Conservation (phyloP, 345 rosid genomes). For the Jatropha curcas region DNA sequence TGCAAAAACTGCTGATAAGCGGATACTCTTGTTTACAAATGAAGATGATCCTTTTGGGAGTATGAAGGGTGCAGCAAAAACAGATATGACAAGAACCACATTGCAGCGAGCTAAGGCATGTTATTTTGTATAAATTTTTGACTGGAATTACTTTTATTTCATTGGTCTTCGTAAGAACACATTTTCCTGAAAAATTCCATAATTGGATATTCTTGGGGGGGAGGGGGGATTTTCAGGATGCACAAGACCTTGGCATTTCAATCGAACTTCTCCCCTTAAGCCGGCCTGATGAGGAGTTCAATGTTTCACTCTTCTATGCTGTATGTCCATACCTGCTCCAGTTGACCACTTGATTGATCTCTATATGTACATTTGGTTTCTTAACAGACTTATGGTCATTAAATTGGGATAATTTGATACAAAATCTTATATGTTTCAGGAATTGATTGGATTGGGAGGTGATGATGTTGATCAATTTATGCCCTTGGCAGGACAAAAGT, state of each 20-base stretch:
- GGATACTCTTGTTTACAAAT: constrained; percentile 82
- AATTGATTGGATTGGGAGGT: constrained; percentile 70
- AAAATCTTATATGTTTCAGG: constrained; percentile 44
- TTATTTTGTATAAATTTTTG: constrained; percentile 10
- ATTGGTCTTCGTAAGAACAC: not conserved
- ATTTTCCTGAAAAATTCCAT: not conserved
- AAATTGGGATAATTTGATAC: constrained; percentile 6
- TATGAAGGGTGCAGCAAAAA: constrained; percentile 66
- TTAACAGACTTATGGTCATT: not conserved
- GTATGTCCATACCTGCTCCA: constrained; percentile 39
- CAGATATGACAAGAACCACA: constrained; percentile 89
- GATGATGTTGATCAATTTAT: constrained; percentile 59
- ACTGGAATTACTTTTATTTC: constrained; percentile 9
- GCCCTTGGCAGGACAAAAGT: constrained; percentile 72
- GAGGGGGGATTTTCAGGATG: constrained; percentile 61
- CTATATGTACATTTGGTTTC: not conserved
- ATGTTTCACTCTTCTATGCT: constrained; percentile 62
- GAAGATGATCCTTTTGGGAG: constrained; percentile 94
- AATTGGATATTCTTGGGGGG: too few relatives aligned
- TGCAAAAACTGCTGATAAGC: constrained; percentile 74
- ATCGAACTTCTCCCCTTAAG: constrained; percentile 90
- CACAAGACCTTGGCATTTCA: constrained; percentile 90
- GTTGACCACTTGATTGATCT: constrained; percentile 24
- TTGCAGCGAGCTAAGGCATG: constrained; percentile 90
- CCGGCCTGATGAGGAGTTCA: constrained; percentile 58